Base-by-base conservation (phyloP, 2,329 filamentous ascomycete species). In the Penicillium expansum region DNA sequence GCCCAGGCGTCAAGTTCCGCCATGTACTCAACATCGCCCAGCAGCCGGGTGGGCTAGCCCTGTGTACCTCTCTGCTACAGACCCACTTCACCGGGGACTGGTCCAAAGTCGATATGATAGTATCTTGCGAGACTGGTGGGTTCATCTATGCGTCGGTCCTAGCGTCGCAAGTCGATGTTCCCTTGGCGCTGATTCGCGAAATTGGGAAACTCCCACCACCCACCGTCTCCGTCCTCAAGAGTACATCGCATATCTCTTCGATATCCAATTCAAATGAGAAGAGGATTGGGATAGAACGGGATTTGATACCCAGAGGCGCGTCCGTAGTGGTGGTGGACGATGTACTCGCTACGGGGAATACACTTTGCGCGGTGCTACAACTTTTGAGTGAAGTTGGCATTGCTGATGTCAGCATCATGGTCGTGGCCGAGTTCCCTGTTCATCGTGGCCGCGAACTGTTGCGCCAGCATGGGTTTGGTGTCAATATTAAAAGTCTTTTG, bases 151-250 rank as follows among this genome's bases (percentile, higher is more conserved):
- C 83, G 1, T 74, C 84, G 10, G 67, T 80, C 2, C 70, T 87
- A 59, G 79, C 82, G 4, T 37, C 37, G 14, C 66, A 48, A 2
- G 63, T 82, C 44, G 55, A 72, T 38, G 33, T 79, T 10, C 80
- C 77, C 2, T 64, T 86, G 57, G 75, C 71, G 7, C 66, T 83
- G 42, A 78, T 87, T 55, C 82, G 85, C 38, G 73, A 82, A 65
- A 78, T 77, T 10, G 81, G 81, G 27, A 88, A 86, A 69, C 79
- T 87, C 0, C 84, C 85, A 0, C 80, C 81, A 8, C 84, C 84
- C 0, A 82, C 73, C 0, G 10, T 84, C 33, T 83, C 80, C 7
- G 76, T 79, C 24, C 10, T 8, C 39, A 86, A 81, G 66, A 30
- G 65, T 1, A 30, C 68, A 0, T 88, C 83, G 3, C 74, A 86